Percentiles rank a stretch among this genome's conserved stretches.
These are phyloP conservation scores for Clavariopsis aquatica DNA, from an alignment of 495 filamentous ascomycete species.

Conservation along the genomic window DNA sequence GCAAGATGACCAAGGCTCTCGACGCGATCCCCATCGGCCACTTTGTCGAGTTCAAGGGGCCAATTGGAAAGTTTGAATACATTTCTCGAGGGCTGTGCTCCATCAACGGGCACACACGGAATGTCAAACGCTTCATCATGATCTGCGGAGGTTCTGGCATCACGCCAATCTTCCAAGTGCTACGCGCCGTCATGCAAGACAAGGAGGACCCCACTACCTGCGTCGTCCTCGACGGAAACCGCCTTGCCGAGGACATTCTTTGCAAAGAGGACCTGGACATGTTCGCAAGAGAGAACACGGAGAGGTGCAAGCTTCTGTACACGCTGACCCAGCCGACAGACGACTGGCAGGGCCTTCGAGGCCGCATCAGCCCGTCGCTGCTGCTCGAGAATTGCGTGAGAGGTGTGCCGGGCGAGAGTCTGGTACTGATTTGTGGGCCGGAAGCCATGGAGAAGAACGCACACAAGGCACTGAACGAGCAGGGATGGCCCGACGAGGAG, in stretches of 20 bases:
- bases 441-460: constrained; percentile 73
- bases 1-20: constrained; percentile 82
- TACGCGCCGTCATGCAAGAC: constrained; percentile 73
- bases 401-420: constrained; percentile 50
- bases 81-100: constrained; percentile 64
- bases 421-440: constrained; percentile 87
- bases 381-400: constrained; percentile 60
- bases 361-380: constrained; percentile 66
- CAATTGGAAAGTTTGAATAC: constrained; percentile 87
- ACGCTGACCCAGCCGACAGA: constrained; percentile 66
- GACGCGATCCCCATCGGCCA: constrained; percentile 70
- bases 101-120: constrained; percentile 60
- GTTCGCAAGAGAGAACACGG: constrained; percentile 53
- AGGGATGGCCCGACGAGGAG: constrained; percentile 80
- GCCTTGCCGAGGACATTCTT: constrained; percentile 79
- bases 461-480: constrained; percentile 58
- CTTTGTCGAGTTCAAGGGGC: constrained; percentile 84
- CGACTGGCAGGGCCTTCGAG: constrained; percentile 69
- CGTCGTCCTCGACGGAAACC: constrained; percentile 77
- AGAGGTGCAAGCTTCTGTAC: constrained; percentile 68
- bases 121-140: constrained; percentile 76
- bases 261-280: constrained; percentile 73
- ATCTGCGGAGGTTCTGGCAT: constrained; percentile 88
- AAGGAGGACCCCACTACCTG: constrained; percentile 61
- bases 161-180: constrained; percentile 88